These are phyloP conservation scores for Nothophoma quercina DNA, from an alignment of 2,329 filamentous ascomycete genomes.

Conservation along the genomic window DNA sequence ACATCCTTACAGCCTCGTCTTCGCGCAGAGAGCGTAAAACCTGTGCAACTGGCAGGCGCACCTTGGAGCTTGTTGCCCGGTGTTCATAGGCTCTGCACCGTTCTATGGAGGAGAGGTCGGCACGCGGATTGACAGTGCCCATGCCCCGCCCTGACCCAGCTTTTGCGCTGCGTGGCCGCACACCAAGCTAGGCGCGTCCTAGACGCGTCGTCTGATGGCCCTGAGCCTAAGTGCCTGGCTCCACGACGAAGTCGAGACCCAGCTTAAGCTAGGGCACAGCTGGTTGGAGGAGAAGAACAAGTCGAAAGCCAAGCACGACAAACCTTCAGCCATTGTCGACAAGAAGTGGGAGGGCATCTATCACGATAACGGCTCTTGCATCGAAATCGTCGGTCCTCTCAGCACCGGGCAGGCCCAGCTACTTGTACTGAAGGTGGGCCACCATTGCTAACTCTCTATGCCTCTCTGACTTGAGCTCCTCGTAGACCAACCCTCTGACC, in stretches of 20 bases:
- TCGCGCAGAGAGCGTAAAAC: background rate
- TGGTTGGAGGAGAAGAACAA: slow-evolving; percentile 32
- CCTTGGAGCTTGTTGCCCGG: too few relatives aligned
- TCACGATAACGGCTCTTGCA: slow-evolving; percentile 45
- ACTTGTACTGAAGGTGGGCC: slow-evolving; percentile 33
- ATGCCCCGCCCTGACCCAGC: background rate
- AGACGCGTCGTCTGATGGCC: slow-evolving; percentile 22
- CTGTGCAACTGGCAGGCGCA: background rate
- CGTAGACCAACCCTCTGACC: slow-evolving; percentile 28
- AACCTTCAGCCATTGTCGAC: slow-evolving; percentile 7
- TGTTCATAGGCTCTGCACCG: too few relatives aligned
- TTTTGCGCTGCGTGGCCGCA: background rate
- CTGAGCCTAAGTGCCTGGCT: slow-evolving; percentile 32
- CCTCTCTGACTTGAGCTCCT: background rate
- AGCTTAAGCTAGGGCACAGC: slow-evolving; percentile 30
- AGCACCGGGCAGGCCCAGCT: slow-evolving; percentile 19
- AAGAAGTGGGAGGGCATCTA: slow-evolving; percentile 34
- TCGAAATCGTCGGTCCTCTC: slow-evolving; percentile 35
- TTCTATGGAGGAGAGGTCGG: too few relatives aligned
- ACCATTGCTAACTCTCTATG: background rate
- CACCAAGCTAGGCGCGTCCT: slow-evolving; percentile 6
- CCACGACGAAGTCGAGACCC: slow-evolving; percentile 26
- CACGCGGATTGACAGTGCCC: background rate
- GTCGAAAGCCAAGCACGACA: slow-evolving; percentile 13
- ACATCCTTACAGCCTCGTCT: background rate